Conservation (phyloP, 2,329 filamentous ascomycete species). For the Colletotrichum sp. region DNA sequence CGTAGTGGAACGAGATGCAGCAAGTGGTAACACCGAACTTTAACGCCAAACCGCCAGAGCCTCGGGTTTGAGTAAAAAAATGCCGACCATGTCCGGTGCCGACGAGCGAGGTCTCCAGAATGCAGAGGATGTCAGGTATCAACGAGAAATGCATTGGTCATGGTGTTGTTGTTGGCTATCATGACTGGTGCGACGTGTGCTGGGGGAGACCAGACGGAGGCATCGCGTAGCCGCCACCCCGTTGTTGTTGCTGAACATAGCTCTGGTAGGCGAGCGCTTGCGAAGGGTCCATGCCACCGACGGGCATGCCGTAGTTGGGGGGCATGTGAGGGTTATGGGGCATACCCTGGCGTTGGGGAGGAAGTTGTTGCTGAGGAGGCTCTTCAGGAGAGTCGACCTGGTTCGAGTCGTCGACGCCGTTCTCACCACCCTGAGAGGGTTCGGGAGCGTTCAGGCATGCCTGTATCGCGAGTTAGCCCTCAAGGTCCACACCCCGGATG, state of each 20-base stretch:
- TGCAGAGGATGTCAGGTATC: conserved; percentile 65
- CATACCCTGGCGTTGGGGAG: conserved; percentile 71
- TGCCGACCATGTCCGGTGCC: background rate
- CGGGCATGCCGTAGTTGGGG: conserved; percentile 60
- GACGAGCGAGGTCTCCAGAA: conserved; percentile 37
- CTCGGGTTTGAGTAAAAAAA: conserved; percentile 18
- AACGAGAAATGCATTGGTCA: conserved; percentile 39
- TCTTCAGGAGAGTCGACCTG: conserved; percentile 93
- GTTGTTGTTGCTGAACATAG: conserved; percentile 76
- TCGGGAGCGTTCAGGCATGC: conserved; percentile 97
- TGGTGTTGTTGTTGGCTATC: conserved; percentile 34
- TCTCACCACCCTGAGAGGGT: conserved; percentile 80
- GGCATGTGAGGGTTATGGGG: conserved; percentile 69
- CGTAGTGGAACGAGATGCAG: conserved; percentile 15
- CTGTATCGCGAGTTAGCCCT: conserved; percentile 49
- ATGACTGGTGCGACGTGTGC: conserved; percentile 82
- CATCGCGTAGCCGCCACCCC: conserved; percentile 78
- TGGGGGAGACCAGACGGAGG: conserved; percentile 79
- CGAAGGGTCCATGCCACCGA: conserved; percentile 74
- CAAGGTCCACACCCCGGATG: too few relatives aligned
- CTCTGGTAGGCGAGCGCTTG: conserved; percentile 84
- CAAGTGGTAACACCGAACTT: conserved; percentile 5
- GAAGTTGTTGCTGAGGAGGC: conserved; percentile 76
- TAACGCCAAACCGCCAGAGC: conserved; percentile 47
- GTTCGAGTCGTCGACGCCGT: conserved; percentile 77